Evolutionary conservation across 2,329 filamentous ascomycete species (phyloP), one percentile per base, ranked within the genome.

Genomic region (Lachnellula occidentalis): DNA sequence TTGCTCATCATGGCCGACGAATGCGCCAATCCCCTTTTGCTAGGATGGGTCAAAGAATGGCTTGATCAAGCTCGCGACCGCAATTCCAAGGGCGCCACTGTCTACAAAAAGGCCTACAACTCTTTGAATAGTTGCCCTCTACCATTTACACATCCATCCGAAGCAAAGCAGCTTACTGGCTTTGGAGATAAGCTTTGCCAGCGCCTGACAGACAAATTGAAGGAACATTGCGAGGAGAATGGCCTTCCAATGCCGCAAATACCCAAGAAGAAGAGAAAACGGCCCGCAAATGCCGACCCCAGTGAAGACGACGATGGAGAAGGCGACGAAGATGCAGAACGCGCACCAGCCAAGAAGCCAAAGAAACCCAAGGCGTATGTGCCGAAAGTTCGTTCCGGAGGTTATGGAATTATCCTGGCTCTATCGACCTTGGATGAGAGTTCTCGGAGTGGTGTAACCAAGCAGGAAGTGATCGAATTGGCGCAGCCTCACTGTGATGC

Each of bases 31-130:
- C 84, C 88, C 5, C 76, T 89, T 41, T 77, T 90, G 8, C 76
- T 92, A 11, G 73, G 74, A 60, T 92, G 87, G 83, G 82, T 92
- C 49, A 85, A 88, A 65, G 87, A 91, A 73, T 90, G 86, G 86
- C 78, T 87, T 48, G 86, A 91, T 45, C 68, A 79, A 41, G 88
- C 87, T 12, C 77, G 79, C 48, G 82, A 89, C 61, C 80, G 79
- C 45, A 89, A 86, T 66, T 81, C 82, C 17, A 90, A 89, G 67
- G 86, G 86, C 21, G 72, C 83, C 22, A 81, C 78, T n/a, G 85
- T 81, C 0, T 92, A 91, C 69, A 87, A 82, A 60, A 83, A 86
- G 62, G 89, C 89, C 1, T 90, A 90, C 65, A 79, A 89, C 55
- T 87, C 88, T 2, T 80, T 94, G 69, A 88, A 85, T 70, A 81